Conservation (phyloP, 2,329 filamentous ascomycete species). For the Scytalidium lignicola region DNA sequence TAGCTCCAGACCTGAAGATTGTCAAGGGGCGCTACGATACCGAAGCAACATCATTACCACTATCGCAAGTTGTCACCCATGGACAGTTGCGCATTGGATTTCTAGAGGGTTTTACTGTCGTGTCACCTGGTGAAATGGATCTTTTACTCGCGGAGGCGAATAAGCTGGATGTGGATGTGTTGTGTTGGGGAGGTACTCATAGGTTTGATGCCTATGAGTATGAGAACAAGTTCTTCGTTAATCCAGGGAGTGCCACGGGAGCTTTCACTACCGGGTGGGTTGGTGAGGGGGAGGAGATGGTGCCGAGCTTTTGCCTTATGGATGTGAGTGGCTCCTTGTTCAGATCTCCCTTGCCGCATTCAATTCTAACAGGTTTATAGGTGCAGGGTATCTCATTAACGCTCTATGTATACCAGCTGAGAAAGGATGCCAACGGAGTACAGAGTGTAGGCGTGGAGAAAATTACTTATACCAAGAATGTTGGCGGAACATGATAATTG, state of each 20-base stretch:
- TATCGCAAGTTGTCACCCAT: constrained; percentile 63
- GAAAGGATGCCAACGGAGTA: constrained; percentile 69
- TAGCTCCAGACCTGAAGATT: constrained; percentile 68
- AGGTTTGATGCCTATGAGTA: constrained; percentile 67
- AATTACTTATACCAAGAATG: constrained; percentile 78
- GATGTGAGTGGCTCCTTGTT: constrained; percentile 62
- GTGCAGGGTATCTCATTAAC: constrained; percentile 95
- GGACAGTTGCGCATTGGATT: constrained; percentile 62
- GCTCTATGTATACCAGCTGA: constrained; percentile 86
- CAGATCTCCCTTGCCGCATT: background rate
- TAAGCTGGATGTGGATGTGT: constrained; percentile 62
- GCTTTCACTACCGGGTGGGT: constrained; percentile 56
- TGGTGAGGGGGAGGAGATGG: constrained; percentile 62
- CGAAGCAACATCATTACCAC: constrained; percentile 59
- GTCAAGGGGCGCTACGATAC: constrained; percentile 64
- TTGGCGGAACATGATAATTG: constrained; percentile 23
- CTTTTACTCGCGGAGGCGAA: constrained; percentile 63
- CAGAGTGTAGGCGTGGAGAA: constrained; percentile 82
- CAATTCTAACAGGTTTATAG: constrained; percentile 39
- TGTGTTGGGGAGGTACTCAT: constrained; percentile 66
- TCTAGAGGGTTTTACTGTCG: constrained; percentile 63
- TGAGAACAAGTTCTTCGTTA: constrained; percentile 71
- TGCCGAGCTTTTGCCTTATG: constrained; percentile 94
- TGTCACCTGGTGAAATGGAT: constrained; percentile 59
- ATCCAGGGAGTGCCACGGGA: constrained; percentile 62